Percentiles rank a stretch among this genome's conserved stretches.
Conservation (phyloP, 805 yeast genomes). For the Alloascoidea africana region DNA sequence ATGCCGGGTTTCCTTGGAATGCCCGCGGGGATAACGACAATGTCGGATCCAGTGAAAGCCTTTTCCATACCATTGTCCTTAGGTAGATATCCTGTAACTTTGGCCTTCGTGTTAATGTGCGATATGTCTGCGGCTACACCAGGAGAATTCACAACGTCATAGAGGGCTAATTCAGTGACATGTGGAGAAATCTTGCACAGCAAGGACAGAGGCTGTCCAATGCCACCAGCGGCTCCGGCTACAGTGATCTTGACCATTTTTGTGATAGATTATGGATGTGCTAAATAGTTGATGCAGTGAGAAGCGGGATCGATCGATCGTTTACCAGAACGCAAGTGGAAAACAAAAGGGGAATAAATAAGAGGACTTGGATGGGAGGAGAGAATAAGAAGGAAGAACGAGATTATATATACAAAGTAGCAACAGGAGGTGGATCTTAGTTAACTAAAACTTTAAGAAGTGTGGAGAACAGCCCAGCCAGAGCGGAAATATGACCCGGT, state of each 20-base stretch:
- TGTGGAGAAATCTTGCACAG: constrained; percentile 56
- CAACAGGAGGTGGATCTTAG: too few species aligned
- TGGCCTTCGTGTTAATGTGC: constrained; percentile 61
- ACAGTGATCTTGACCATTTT: constrained; percentile 49
- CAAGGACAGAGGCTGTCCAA: constrained; percentile 84
- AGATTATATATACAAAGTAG: too few species aligned
- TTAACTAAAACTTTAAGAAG: too few species aligned
- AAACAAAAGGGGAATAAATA: too few species aligned
- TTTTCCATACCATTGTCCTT: constrained; percentile 44
- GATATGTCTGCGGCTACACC: constrained; percentile 86
- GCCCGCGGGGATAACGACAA: constrained; percentile 85
- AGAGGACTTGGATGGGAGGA: too few species aligned
- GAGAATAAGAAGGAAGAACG: too few species aligned
- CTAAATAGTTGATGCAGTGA: too few species aligned
- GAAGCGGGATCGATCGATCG: too few species aligned
- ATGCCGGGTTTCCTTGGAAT: constrained; percentile 90
- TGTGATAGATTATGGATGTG: too few species aligned
- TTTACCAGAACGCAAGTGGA: too few species aligned
- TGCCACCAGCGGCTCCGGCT: constrained; percentile 88
- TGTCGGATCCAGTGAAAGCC: constrained; percentile 69
- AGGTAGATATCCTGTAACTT: constrained; percentile 47
- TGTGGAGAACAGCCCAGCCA: too few species aligned
- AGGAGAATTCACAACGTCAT: constrained; percentile 71
- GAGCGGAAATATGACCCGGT: too few species aligned
- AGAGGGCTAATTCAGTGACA: constrained; percentile 54